phyloP scores from a whole-genome alignment of 306 rosid genomes.

The Prunus campanulata region DNA sequence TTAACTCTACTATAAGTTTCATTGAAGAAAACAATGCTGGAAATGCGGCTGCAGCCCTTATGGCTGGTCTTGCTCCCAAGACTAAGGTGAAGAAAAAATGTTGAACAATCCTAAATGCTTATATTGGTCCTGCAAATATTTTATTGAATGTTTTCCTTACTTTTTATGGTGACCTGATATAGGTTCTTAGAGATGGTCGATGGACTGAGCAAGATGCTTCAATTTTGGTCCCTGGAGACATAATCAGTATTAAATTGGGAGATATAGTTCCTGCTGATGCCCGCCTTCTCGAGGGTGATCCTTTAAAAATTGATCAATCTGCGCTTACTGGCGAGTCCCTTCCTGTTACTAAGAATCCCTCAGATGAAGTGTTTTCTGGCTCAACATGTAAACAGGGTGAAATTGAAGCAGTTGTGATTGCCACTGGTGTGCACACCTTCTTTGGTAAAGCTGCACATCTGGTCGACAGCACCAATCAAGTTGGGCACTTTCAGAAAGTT shows the following conservation, averaged over 20 bases:
- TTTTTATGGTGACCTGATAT: constrained; percentile 21
- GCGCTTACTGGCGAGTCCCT: constrained; percentile 98
- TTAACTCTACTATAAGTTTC: constrained; percentile 94
- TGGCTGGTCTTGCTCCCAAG: constrained; percentile 99
- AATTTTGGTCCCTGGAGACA: constrained; percentile 94
- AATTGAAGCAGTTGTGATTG: constrained; percentile 96
- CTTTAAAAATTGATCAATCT: constrained; percentile 94
- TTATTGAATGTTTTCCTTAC: constrained; percentile 11
- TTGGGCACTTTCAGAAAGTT: constrained; percentile 98
- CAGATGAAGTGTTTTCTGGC: constrained; percentile 96
- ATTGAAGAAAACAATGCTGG: constrained; percentile 97
- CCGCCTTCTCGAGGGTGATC: constrained; percentile 99
- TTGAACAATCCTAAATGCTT: background rate
- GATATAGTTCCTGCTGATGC: constrained; percentile 99
- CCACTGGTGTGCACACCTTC: constrained; percentile 98
- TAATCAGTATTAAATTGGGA: constrained; percentile 91
- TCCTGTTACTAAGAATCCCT: constrained; percentile 84
- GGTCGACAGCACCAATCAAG: constrained; percentile 97
- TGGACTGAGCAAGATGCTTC: constrained; percentile 98
- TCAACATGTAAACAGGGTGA: constrained; percentile 98
- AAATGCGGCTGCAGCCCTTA: constrained; percentile 99
- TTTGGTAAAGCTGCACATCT: constrained; percentile 98
- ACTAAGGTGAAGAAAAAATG: constrained; percentile 61
- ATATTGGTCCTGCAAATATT: background rate
- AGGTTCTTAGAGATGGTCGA: constrained; percentile 93